Conservation (phyloP, 2,329 filamentous ascomycete genomes). For the Alternaria triticimaculans region DNA sequence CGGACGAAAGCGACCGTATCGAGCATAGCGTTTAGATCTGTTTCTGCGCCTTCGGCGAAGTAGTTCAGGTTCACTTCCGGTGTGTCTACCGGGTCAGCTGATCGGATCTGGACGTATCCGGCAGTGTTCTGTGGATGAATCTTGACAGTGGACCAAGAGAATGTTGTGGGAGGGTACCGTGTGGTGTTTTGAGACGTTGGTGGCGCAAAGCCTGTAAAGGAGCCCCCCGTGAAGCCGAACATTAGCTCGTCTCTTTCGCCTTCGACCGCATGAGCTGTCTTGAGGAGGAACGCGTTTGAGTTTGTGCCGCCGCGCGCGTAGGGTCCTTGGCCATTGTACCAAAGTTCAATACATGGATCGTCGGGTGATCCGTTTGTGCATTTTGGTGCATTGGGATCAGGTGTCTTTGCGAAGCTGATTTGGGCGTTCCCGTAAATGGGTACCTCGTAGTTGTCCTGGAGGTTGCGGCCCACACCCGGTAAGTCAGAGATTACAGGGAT, state of each 20-base stretch:
- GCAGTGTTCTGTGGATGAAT: conserved; percentile 65
- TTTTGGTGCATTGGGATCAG: conserved; percentile 10
- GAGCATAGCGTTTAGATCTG: conserved; percentile 57
- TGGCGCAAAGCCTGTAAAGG: conserved; percentile 60
- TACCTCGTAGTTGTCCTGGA: conserved; percentile 35
- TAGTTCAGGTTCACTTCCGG: conserved; percentile 59
- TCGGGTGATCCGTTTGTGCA: conserved; percentile 28
- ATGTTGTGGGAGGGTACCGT: conserved; percentile 15
- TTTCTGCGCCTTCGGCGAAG: conserved; percentile 58
- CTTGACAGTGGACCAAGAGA: conserved; percentile 62
- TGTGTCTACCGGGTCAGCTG: conserved; percentile 65
- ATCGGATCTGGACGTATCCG: conserved; percentile 66
- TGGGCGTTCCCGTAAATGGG: conserved; percentile 60
- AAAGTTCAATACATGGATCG: conserved; percentile 27
- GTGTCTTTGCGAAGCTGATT: conserved; percentile 1
- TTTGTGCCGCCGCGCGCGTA: conserved; percentile 55
- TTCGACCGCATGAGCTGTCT: conserved; percentile 49
- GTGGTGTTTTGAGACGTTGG: conserved; percentile 53
- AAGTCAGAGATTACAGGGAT: conserved; percentile 63
- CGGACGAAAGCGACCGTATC: conserved; percentile 62
- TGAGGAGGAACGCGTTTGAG: conserved; percentile 58
- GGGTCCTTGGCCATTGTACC: conserved; percentile 24
- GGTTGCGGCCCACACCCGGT: conserved; percentile 27
- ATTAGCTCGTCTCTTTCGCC: conserved; percentile 60
- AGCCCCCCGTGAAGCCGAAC: conserved; percentile 55